These are phyloP conservation scores for Trichoderma asperelloides DNA, from an alignment of 495 filamentous ascomycete species.

Conservation along the genomic window DNA sequence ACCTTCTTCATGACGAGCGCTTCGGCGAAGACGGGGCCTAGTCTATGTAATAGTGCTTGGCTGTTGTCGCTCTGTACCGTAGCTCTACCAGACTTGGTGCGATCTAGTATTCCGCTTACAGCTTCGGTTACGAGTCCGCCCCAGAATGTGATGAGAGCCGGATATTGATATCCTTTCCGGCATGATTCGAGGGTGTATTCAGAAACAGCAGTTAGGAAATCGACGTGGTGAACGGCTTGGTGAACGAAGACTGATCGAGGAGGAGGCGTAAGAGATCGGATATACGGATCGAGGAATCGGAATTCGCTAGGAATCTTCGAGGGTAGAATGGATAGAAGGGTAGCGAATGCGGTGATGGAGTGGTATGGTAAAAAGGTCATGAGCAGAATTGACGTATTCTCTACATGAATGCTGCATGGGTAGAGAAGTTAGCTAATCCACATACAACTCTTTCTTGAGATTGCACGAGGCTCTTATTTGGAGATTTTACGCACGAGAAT, in stretches of 20 bases:
- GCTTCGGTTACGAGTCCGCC: slow-evolving; percentile 74
- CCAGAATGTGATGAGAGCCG: slow-evolving; percentile 78
- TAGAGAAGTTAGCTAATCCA: background rate
- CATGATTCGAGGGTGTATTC: slow-evolving; percentile 63
- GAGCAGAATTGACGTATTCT: slow-evolving; percentile 71
- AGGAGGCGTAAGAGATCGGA: slow-evolving; percentile 59
- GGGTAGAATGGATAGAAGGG: slow-evolving; percentile 76
- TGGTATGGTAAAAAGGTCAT: slow-evolving; percentile 91
- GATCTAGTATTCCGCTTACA: slow-evolving; percentile 68
- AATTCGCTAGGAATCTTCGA: slow-evolving; percentile 61
- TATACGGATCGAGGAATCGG: slow-evolving; percentile 77
- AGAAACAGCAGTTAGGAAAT: slow-evolving; percentile 64
- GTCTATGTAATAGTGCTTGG: slow-evolving; percentile 64
- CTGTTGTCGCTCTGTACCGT: slow-evolving; percentile 61
- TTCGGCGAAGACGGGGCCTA: slow-evolving; percentile 68
- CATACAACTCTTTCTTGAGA: background rate
- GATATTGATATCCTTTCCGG: slow-evolving; percentile 57
- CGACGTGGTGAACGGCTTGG: slow-evolving; percentile 60
- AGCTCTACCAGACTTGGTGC: slow-evolving; percentile 58
- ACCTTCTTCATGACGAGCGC: slow-evolving; percentile 62
- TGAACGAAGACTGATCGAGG: slow-evolving; percentile 74
- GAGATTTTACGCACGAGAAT: slow-evolving; percentile 61
- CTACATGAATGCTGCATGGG: slow-evolving; percentile 71
- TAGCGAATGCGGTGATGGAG: slow-evolving; percentile 66
- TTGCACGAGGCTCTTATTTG: background rate